phyloP scores from a whole-genome alignment of 2,329 filamentous ascomycete genomes.

The Pseudogymnoascus sp. region DNA sequence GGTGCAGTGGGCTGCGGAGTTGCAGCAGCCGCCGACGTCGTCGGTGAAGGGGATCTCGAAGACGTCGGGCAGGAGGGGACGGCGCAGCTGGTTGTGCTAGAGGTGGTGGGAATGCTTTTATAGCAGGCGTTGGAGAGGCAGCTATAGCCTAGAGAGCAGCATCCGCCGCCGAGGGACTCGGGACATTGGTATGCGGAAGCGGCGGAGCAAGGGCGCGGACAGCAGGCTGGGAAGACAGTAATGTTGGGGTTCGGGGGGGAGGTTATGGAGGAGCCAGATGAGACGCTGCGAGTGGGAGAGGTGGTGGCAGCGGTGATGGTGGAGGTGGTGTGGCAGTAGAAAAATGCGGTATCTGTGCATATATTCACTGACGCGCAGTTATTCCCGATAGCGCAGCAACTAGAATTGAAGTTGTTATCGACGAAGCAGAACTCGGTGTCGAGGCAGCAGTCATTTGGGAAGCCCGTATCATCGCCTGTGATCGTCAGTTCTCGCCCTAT shows the following conservation, averaged over 20 bases:
- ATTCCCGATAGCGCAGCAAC: slow-evolving; percentile 38
- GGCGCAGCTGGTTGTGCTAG: slow-evolving; percentile 28
- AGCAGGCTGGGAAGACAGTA: slow-evolving; percentile 25
- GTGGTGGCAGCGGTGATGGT: background rate
- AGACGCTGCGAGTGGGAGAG: slow-evolving; percentile 28
- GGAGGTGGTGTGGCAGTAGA: background rate
- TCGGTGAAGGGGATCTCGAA: slow-evolving; percentile 38
- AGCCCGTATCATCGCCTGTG: slow-evolving; percentile 28
- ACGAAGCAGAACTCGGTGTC: slow-evolving; percentile 43
- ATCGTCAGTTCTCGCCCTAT: background rate
- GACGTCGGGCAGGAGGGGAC: slow-evolving; percentile 40
- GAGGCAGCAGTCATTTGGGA: slow-evolving; percentile 36
- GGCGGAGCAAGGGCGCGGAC: slow-evolving; percentile 27
- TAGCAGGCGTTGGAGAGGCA: slow-evolving; percentile 37
- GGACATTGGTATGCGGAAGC: slow-evolving; percentile 30
- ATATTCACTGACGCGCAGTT: slow-evolving; percentile 29
- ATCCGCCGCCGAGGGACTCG: slow-evolving; percentile 31
- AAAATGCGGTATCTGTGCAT: background rate
- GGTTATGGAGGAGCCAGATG: slow-evolving; percentile 19
- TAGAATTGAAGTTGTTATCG: slow-evolving; percentile 27
- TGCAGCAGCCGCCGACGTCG: slow-evolving; percentile 44
- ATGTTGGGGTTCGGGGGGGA: slow-evolving; percentile 16
- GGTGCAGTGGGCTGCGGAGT: slow-evolving; percentile 38
- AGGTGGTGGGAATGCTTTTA: slow-evolving; percentile 21
- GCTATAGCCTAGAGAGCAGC: slow-evolving; percentile 41